Evolutionary conservation across 192 early-diverging fungal genomes (phyloP), one percentile per base, ranked within the genome.

Genomic region (Coemansia erecta): DNA sequence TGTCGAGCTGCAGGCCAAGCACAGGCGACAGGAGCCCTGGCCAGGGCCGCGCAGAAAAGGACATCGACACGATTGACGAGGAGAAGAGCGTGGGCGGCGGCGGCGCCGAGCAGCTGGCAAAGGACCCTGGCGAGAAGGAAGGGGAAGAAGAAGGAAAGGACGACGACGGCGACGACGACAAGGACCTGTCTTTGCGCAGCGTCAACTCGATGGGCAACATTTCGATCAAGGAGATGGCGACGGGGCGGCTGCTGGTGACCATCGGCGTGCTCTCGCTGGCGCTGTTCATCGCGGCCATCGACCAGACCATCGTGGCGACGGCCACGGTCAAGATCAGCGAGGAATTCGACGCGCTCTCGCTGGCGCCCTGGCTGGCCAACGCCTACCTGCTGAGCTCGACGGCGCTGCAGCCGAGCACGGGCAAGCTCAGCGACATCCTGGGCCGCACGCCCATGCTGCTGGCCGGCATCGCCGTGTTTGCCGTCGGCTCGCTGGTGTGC

Each of bases 371-470:
- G 94, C 86, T 94, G 42, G 92, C 86, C 17, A 85, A 84, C 13
- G 76, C 84, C 24, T 92, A 87, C 54, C 61, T 90, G 37, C 67
- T 90, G 63, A 87, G 84, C 54, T 82, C 80, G 23, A 90, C 92
- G 2, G 87, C 92, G 9, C 77, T 93, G 55, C 85, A 91, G 63
- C 89, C 92, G 8, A 68, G 88, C 35, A 93, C 89, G 64, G 89
- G 90, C 14, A 82, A 83, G 54, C 64, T 92, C n/a, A 85, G 90
- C 47, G 93, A 96, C 53, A 90, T 94, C 35, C 91, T 94, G 75
- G 95, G 89, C 18, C 85, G 87, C 51, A 83, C 83, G 45, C 64
- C 63, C 7, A 66, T 86, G 23, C 66, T 88, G 31, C 54, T 88
- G 7, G 70, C 80, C 41, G 84, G 85, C 1, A 49, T 83, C 12